Evolutionary conservation across 78 protist species (phyloP).

Genomic region (Cavenderia fasciculata): DNA sequence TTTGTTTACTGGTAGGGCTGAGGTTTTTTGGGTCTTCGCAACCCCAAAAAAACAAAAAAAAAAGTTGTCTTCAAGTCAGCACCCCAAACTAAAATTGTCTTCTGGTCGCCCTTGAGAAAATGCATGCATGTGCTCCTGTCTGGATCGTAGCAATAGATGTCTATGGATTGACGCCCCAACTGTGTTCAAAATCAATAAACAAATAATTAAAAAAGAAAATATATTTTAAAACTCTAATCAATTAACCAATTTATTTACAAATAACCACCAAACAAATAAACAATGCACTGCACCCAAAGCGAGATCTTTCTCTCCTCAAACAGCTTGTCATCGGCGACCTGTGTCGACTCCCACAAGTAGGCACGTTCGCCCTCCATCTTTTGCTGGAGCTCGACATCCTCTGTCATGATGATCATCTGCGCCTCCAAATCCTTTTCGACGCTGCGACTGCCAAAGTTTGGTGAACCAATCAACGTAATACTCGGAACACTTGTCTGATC

Average conservation of each 20-base stretch:
- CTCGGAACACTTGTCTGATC: constrained; percentile 24
- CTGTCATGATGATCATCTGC: constrained; percentile 50
- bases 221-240: neutral
- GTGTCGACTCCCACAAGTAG: constrained; percentile 42
- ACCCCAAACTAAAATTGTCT: neutral
- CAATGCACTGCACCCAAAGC: constrained; percentile 2
- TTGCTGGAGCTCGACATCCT: constrained; percentile 17
- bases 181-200: neutral
- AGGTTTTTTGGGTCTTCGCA: too few species aligned
- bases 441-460: constrained; percentile 59
- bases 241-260: neutral
- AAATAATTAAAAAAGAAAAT: neutral
- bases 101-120: neutral
- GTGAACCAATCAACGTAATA: constrained; percentile 60
- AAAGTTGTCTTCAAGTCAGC: neutral
- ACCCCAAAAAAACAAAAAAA: too few species aligned
- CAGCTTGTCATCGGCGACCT: constrained; percentile 5
- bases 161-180: too few species aligned
- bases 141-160: neutral
- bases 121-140: neutral
- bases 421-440: constrained; percentile 68
- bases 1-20: too few species aligned
- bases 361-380: constrained; percentile 54
- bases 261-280: constrained; percentile 53
- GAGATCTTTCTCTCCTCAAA: constrained; percentile 41